Conservation (phyloP, 441 rosid species). For the Adansonia rubrostipa region DNA sequence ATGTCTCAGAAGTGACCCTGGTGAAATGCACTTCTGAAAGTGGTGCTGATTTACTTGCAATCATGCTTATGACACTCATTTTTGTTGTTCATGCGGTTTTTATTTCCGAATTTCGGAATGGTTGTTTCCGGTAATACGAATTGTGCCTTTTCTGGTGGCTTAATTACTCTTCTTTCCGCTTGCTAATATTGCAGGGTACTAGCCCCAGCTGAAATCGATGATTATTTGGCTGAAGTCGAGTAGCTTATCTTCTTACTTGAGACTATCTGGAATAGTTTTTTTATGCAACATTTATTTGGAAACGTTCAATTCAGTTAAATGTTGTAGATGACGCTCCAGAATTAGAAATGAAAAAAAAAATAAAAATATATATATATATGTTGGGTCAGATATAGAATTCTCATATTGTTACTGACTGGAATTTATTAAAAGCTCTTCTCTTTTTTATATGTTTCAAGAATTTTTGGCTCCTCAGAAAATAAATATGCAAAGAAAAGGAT, state of each 20-base stretch:
- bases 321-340: background rate
- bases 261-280: background rate
- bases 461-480: no score
- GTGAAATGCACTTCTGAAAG: background rate
- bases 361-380: no score
- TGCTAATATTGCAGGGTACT: conserved; percentile 52
- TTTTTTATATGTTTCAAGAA: no score
- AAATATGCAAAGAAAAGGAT: no score
- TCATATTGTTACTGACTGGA: background rate
- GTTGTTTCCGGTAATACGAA: background rate
- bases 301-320: background rate
- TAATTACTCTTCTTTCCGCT: background rate
- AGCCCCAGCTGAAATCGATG: conserved; percentile 70
- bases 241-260: conserved; percentile 21
- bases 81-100: background rate
- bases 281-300: conserved; percentile 9
- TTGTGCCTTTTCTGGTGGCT: background rate
- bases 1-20: background rate
- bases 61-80: background rate
- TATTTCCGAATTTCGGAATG: background rate
- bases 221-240: conserved; percentile 77
- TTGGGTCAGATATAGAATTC: background rate
- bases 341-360: background rate
- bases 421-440: background rate
- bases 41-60: background rate